Evolutionary conservation across 1,284 basidiomycete genomes (phyloP).

Genomic region (Microstroma glucosiphilum): DNA sequence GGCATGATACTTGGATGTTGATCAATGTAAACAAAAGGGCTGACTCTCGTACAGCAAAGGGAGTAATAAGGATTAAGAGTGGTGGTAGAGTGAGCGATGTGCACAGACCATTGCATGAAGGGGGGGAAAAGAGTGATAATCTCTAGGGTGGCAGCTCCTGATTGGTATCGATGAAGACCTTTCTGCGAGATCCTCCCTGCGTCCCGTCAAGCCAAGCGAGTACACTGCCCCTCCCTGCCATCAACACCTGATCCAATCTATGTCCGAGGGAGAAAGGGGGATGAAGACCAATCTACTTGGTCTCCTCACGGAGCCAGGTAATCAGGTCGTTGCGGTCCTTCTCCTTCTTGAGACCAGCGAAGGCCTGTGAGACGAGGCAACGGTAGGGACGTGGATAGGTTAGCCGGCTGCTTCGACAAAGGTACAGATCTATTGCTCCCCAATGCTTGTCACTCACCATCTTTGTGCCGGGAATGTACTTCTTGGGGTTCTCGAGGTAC

Average conservation of each 20-base stretch:
- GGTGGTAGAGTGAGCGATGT: constrained; percentile 1
- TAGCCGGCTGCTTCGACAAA: neutral
- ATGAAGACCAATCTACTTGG: constrained; percentile 16
- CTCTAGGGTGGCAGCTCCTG: too few relatives aligned
- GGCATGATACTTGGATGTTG: too few relatives aligned
- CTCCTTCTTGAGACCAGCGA: constrained; percentile 45
- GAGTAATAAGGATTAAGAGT: neutral
- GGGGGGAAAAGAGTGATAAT: neutral
- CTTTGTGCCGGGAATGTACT: constrained; percentile 57
- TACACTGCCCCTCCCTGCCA: neutral
- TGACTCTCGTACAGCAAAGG: too few relatives aligned
- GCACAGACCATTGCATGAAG: neutral
- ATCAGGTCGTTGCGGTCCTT: constrained; percentile 47
- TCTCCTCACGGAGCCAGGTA: constrained; percentile 33
- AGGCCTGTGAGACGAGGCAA: neutral
- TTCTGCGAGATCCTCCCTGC: neutral
- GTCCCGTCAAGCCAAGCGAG: neutral
- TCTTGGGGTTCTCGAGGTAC: constrained; percentile 89
- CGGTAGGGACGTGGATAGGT: neutral
- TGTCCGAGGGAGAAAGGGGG: neutral
- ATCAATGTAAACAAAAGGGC: too few relatives aligned
- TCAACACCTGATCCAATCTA: neutral
- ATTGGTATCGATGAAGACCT: too few relatives aligned
- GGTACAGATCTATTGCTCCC: constrained; percentile 1
- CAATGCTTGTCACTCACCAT: constrained; percentile 5